These are phyloP conservation scores for Perilla frutescens DNA, from an alignment of 257 asterid genomes.

Conservation along the genomic window DNA sequence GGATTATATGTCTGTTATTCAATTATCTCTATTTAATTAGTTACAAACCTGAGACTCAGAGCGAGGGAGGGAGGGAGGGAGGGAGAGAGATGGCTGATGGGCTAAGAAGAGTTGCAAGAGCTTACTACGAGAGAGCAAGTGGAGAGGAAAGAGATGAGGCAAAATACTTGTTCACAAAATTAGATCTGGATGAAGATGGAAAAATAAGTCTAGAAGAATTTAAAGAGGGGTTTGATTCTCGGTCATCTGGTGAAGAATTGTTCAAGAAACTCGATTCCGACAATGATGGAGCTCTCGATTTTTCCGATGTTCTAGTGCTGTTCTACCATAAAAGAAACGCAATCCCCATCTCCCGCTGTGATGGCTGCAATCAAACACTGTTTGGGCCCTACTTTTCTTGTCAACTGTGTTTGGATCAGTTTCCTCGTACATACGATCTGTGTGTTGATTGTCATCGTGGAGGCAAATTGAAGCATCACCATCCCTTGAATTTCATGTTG, in stretches of 20 bases:
- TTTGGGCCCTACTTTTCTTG: slow-evolving; percentile 10
- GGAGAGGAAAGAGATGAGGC: slow-evolving; percentile 21
- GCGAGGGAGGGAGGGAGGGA: background rate
- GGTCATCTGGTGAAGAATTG: slow-evolving; percentile 17
- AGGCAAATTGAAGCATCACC: slow-evolving; percentile 24
- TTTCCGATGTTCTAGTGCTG: slow-evolving; percentile 14
- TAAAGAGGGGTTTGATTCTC: background rate
- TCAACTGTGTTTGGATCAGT: slow-evolving; percentile 5
- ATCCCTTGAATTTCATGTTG: slow-evolving; percentile 32
- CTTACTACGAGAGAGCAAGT: slow-evolving; percentile 40
- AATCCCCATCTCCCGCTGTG: slow-evolving; percentile 11
- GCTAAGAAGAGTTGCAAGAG: slow-evolving; percentile 31
- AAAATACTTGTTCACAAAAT: slow-evolving; percentile 14
- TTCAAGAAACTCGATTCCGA: slow-evolving; percentile 34
- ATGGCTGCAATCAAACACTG: background rate
- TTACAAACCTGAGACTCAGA: too few species aligned
- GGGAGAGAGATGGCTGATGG: slow-evolving; percentile 32
- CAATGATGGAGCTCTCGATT: slow-evolving; percentile 35
- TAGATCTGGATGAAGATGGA: slow-evolving; percentile 31
- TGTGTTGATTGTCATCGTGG: slow-evolving; percentile 40
- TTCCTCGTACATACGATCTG: slow-evolving; percentile 33
- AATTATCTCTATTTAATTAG: too few species aligned
- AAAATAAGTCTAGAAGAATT: slow-evolving; percentile 29
- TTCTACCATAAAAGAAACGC: slow-evolving; percentile 25
- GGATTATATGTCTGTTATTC: too few species aligned